phyloP scores from a whole-genome alignment of 2,329 filamentous ascomycete genomes.

The Lachnellula cervina region DNA sequence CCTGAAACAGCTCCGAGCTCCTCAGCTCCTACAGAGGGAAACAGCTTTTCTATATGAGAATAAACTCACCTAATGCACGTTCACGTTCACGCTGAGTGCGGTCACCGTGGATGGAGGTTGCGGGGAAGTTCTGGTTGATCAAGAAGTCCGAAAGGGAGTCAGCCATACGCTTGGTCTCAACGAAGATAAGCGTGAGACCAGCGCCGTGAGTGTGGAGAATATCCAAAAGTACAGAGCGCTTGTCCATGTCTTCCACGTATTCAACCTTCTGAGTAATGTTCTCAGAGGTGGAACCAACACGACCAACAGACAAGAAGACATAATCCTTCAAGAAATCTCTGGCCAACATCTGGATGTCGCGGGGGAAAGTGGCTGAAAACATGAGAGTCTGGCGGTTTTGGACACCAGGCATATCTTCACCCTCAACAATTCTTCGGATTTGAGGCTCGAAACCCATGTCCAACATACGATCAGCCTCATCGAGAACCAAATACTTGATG shows the following conservation, averaged over 20 bases:
- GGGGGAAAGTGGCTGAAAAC: constrained; percentile 99
- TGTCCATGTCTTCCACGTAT: constrained; percentile 94
- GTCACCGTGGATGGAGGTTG: constrained; percentile 97
- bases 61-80: constrained; percentile 82
- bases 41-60: no score
- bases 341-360: constrained; percentile 98
- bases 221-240: constrained; percentile 94
- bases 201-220: constrained; percentile 91
- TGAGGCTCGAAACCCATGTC: constrained; percentile 99
- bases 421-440: constrained; percentile 96
- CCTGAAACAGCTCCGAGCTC: no score
- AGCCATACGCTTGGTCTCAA: constrained; percentile 99
- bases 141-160: constrained; percentile 97
- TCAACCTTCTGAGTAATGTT: constrained; percentile 99
- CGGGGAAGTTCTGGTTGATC: constrained; percentile 97
- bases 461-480: constrained; percentile 99
- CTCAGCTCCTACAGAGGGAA: no score
- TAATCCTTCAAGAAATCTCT: constrained; percentile 99
- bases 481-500: constrained; percentile 98
- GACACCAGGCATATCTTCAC: constrained; percentile 91
- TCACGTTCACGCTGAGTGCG: constrained; percentile 98
- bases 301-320: constrained; percentile 96
- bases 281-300: constrained; percentile 98
- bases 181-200: constrained; percentile 93
- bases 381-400: constrained; percentile 92